Base-by-base conservation (phyloP, 352 stramenopile species). In the Phytophthora ramorum region DNA sequence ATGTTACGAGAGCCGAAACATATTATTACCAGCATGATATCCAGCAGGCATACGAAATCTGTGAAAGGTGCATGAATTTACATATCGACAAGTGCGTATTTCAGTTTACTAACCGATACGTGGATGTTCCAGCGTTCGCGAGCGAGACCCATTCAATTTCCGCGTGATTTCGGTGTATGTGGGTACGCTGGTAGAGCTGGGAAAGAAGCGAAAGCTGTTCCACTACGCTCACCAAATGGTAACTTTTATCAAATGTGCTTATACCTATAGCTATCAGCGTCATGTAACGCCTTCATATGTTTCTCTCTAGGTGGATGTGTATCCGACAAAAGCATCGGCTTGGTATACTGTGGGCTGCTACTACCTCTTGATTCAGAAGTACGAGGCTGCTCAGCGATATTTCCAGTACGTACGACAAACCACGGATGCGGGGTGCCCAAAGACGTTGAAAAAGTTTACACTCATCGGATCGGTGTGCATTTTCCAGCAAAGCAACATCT, bases 261-360 rank as follows among this genome's bases (percentile, higher is more conserved):
- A 62, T 22, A 8, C 28, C 28, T 52, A n/a, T 43, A 35, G 3
- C 14, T 34, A 34, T 34, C 6, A 4, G 2, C 5, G 43, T 58
- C 14, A 7, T 51, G 17, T 9, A 22, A 43, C 7, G 9, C 22
- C 6, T 20, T 50, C 8, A 8, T 17, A 38, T 9, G 17, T 59
- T 14, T 19, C 7, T 1, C 26, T 61, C 20, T 49, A 95, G 85
- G 88, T 99, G 10, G 96, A 98, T 54, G 89, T 96, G 9, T 94
- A 97, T 54, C 96, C 97, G 7, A 98, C 97, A 53, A 92, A 97
- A 49, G 94, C 95, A 0, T 69, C 87, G 20, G 87, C 92, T 19
- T 99, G 97, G 97, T 99, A 98, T 73, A 96, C 93, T 24, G 96
- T 99, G 1, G 97, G 94, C 0, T 98, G 92, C 67, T 99, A 99